Base-by-base conservation (phyloP, 352 stramenopile genomes). In the Phytophthora kernoviae region DNA sequence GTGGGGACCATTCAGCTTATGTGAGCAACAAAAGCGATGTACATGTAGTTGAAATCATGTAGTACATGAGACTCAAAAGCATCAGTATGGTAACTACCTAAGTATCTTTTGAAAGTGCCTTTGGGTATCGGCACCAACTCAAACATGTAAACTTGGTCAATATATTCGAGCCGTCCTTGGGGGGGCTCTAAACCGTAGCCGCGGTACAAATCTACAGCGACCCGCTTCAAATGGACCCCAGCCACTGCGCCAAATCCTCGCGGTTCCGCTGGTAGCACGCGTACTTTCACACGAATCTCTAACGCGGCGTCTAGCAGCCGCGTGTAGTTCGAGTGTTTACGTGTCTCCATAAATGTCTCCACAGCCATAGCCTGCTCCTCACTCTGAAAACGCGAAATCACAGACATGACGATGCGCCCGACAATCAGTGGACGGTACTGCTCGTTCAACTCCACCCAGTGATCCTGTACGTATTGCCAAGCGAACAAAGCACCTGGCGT, bases 201-300 rank as follows among this genome's bases (percentile, higher is more conserved):
- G n/a, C n/a, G n/a, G n/a, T n/a, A n/a, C n/a, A n/a, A n/a, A n/a
- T 39, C 11, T 8, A 39, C 9, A 12, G 14, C 33, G 11, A 14
- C 14, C 30, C 30, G 9, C 4, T 17, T 39, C 44, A 70, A 51
- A 64, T 58, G 14, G 41, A 46, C 26, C 60, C 61, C 6, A 91
- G 76, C 82, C 82, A 91, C 67, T 78, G 68, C 0, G 71, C 70
- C 46, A 90, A 69, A 5, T 77, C 71, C 21, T 79, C 70, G 32
- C 70, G 79, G 54, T 79, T 84, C 47, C 81, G 80, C 30, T 72
- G 43, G 56, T 81, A 89, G 65, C 75, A 84, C 17, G 79, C 80
- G 21, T 65, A 77, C n/a, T 62, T 88, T 90, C 52, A 87, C 88
- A 48, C 76, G 81, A 57, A 94, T 92, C 60, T 94, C 84, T 30